Evolutionary conservation across 140 eudicot species (phyloP).

Genomic region (Cichorium intybus): DNA sequence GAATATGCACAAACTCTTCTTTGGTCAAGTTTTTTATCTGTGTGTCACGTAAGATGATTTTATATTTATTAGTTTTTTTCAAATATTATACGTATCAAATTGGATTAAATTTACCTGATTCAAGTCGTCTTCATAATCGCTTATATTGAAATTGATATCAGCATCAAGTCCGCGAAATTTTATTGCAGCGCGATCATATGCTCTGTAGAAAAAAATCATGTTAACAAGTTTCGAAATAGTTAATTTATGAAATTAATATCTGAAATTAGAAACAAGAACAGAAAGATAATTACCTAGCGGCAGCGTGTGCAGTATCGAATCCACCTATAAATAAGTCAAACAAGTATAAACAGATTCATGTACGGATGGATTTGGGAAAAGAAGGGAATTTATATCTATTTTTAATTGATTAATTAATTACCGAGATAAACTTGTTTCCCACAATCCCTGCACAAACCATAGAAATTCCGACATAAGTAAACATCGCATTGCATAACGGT

Average conservation of each 20-base stretch:
- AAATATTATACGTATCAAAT: background rate
- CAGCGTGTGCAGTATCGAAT: conserved; percentile 98
- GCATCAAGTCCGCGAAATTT: conserved; percentile 88
- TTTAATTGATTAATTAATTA: conserved; percentile 36
- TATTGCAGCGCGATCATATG: conserved; percentile 89
- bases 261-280: background rate
- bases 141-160: conserved; percentile 68
- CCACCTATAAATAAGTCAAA: conserved; percentile 55
- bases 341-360: conserved; percentile 13
- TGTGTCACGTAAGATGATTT: background rate
- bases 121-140: conserved; percentile 73
- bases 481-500: background rate
- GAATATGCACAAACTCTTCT: conserved; percentile 92
- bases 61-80: background rate
- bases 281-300: conserved; percentile 63
- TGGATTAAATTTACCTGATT: conserved; percentile 51
- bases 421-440: conserved; percentile 97
- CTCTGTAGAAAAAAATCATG: conserved; percentile 33
- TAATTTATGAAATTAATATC: background rate
- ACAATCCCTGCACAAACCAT: conserved; percentile 68
- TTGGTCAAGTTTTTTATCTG: conserved; percentile 75
- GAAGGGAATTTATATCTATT: background rate
- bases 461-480: conserved; percentile 3
- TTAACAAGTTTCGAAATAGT: background rate
- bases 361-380: background rate